Percentiles rank a stretch among this genome's conserved stretches.
phyloP scores from a whole-genome alignment of 75 land plant species.

The Adiantum capillusveneris region DNA sequence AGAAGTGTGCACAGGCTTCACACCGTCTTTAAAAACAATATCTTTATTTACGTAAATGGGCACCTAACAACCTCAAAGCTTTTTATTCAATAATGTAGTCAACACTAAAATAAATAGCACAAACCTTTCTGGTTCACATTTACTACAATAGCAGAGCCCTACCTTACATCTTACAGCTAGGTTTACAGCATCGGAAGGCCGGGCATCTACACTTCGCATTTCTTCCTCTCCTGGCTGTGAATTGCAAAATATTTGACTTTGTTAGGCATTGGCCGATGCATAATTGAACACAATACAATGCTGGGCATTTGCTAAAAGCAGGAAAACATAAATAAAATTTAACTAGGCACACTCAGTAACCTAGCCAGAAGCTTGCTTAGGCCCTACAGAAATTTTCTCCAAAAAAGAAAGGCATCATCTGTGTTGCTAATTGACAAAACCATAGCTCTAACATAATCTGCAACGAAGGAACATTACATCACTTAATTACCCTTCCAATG shows the following conservation, averaged over 20 bases:
- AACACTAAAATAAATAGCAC: no score
- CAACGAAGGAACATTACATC: no score
- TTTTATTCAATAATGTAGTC: no score
- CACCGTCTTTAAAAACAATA: conserved; percentile 53
- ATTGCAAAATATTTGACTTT: not conserved
- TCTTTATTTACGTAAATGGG: conserved; percentile 62
- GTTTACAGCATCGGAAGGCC: conserved; percentile 87
- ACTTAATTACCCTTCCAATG: conserved; percentile 47
- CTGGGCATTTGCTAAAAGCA: no score
- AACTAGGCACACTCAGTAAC: no score
- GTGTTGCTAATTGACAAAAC: not conserved
- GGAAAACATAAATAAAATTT: no score
- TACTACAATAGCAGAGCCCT: no score
- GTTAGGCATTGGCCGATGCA: not conserved
- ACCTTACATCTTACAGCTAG: conserved; percentile 76
- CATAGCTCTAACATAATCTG: not conserved
- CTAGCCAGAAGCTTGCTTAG: no score
- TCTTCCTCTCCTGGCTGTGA: conserved; percentile 46
- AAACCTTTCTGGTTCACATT: no score
- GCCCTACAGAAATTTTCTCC: no score
- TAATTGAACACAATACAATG: no score
- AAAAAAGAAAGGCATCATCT: no score
- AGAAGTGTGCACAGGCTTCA: conserved; percentile 36
- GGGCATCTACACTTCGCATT: conserved; percentile 54
- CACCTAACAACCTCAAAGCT: conserved; percentile 29